These are phyloP conservation scores for Xylaria sp. DNA, from an alignment of 2,329 filamentous ascomycete genomes.

Conservation along the genomic window DNA sequence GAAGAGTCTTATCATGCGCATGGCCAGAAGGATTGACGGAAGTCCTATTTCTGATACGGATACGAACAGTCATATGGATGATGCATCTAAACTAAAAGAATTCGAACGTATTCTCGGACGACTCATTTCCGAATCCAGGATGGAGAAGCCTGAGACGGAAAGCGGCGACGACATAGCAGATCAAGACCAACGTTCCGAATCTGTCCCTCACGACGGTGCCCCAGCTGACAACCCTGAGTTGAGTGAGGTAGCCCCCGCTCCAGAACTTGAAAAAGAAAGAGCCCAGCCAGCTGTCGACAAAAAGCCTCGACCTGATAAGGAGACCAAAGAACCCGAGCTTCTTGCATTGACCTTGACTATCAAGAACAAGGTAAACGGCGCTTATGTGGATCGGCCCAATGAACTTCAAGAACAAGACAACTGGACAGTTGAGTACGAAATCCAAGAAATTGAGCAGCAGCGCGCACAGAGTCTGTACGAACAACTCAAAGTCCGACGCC, in stretches of 20 bases:
- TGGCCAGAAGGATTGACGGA: conserved; percentile 59
- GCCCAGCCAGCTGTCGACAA: conserved; percentile 1
- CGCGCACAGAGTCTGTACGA: conserved; percentile 64
- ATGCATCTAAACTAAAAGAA: conserved; percentile 55
- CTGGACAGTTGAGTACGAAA: conserved; percentile 83
- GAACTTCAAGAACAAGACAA: conserved; percentile 53
- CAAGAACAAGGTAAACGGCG: conserved; percentile 76
- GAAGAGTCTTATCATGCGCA: conserved; percentile 61
- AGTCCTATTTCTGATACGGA: conserved; percentile 36
- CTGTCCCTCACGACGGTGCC: conserved; percentile 2
- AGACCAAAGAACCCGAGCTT: conserved; percentile 53
- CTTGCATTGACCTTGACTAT: conserved; percentile 78
- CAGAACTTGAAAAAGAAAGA: background rate
- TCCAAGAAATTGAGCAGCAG: conserved; percentile 67
- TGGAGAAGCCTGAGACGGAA: conserved; percentile 23
- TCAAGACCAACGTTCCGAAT: conserved; percentile 9
- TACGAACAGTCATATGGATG: conserved; percentile 42
- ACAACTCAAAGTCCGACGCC: conserved; percentile 66
- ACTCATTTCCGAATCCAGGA: conserved; percentile 55
- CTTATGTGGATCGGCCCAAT: conserved; percentile 69
- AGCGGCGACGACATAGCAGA: conserved; percentile 10
- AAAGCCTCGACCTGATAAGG: conserved; percentile 17
- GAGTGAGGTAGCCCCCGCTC: conserved; percentile 2
- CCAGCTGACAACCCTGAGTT: conserved; percentile 25
- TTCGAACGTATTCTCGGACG: conserved; percentile 64